Evolutionary conservation across 2,329 filamentous ascomycete genomes (phyloP).

Genomic region (Neopestalotiopsis sp.): DNA sequence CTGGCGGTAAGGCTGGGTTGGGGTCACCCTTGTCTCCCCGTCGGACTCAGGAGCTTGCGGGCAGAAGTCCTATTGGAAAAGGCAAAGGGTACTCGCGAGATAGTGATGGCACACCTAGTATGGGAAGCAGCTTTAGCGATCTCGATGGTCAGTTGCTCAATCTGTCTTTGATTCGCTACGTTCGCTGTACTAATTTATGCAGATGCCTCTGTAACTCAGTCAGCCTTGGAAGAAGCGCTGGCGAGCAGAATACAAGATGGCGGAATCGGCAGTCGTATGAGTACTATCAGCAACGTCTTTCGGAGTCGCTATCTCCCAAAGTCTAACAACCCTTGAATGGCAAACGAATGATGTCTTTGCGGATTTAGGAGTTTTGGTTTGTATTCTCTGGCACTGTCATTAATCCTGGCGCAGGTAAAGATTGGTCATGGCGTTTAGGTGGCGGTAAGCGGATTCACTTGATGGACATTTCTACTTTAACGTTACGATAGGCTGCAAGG

Average conservation of each 20-base stretch:
- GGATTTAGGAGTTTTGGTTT: not conserved
- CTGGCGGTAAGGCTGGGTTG: constrained; percentile 39
- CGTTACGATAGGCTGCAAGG: too few relatives aligned
- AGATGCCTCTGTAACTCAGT: constrained; percentile 84
- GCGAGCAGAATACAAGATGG: constrained; percentile 74
- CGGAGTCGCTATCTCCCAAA: constrained; percentile 63
- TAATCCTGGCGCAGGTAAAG: not conserved
- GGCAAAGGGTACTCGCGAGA: constrained; percentile 60
- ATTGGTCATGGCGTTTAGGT: not conserved
- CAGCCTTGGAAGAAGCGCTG: constrained; percentile 78
- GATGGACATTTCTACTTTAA: not conserved
- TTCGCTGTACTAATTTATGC: not conserved
- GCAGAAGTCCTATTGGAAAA: constrained; percentile 57
- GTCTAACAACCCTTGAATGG: constrained; percentile 20
- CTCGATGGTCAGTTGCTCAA: constrained; percentile 65
- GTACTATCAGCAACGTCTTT: constrained; percentile 70
- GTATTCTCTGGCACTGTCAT: not conserved
- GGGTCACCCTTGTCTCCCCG: constrained; percentile 62
- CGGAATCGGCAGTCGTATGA: constrained; percentile 66
- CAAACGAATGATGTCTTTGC: not conserved
- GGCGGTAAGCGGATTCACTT: not conserved
- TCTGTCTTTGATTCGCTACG: constrained; percentile 18
- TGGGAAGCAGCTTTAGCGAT: constrained; percentile 88
- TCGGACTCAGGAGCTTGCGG: constrained; percentile 63
- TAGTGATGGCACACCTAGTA: constrained; percentile 77